Evolutionary conservation across 2,329 filamentous ascomycete species (phyloP), one percentile per base, ranked within the genome.

Genomic region (Diaporthe ilicicola): DNA sequence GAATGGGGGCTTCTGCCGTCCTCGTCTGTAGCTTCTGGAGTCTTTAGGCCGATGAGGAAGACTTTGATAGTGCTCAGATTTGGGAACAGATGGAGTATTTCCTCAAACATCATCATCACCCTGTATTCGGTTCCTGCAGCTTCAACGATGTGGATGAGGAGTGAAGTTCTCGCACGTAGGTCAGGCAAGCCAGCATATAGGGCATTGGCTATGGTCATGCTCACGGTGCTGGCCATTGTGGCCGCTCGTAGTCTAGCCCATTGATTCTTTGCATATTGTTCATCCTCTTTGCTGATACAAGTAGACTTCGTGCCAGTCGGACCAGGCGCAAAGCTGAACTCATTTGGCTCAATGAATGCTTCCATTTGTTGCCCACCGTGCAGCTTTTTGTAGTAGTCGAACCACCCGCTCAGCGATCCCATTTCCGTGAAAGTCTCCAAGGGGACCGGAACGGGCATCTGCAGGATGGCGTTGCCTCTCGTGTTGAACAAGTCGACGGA

Each of bases 161-260:
- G 29, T 19, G 51, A 54, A 13, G 9, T 34, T 15, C 1, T 54
- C 19, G 27, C 19, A 22, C 29, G 51, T 13, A 54, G 51, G 29
- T 54, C 51, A 9, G 51, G 51, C 51, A 54, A n/a, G 8, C 51
- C 51, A 19, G 13, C 19, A 10, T 3, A 54, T 8, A 54, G 51
- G 13, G 51, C 51, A 17, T 54, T 54, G 51, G 51, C 27, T 34
- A 34, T 54, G 17, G 51, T 54, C 51, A 54, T 34, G 51, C 51
- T 54, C 8, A 54, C n/a, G 51, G 17, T 34, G 19, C 17, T 29
- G n/a, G 29, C 8, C 6, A 13, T 29, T 7, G 29, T 54, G 10
- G 27, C 17, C 1, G 9, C 29, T 54, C 51, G 27, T n/a, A 54
- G 51, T 10, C 51, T 17, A n/a, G 29, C 51, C 51, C 51, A 54